Evolutionary conservation across 805 yeast genomes (phyloP).

Genomic region (Lachancea kluyveri): DNA sequence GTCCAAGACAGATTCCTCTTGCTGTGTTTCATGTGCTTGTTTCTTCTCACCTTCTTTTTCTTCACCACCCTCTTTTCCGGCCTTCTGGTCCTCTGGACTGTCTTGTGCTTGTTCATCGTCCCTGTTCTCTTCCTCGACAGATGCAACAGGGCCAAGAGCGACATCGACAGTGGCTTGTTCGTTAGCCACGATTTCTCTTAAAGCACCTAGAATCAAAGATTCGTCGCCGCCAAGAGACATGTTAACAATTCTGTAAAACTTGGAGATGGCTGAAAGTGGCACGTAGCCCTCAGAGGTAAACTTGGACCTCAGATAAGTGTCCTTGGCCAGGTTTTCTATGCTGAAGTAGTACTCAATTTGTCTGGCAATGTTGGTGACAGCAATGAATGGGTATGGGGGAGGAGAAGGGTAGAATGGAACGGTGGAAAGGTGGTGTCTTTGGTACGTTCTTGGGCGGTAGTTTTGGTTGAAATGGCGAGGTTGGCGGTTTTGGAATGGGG

Average conservation of each 20-base stretch:
- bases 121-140: slow-evolving; percentile 3
- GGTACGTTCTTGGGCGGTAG: slow-evolving; percentile 9
- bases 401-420: slow-evolving; percentile 7
- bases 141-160: slow-evolving; percentile 16
- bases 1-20: slow-evolving; percentile 12
- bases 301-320: slow-evolving; percentile 71
- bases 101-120: slow-evolving; percentile 1
- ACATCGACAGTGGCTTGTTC: slow-evolving; percentile 26
- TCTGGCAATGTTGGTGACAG: slow-evolving; percentile 29
- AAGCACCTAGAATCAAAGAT: slow-evolving; percentile 24
- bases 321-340: slow-evolving; percentile 79
- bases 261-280: slow-evolving; percentile 24
- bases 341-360: slow-evolving; percentile 92
- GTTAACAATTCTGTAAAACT: slow-evolving; percentile 37
- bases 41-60: slow-evolving; percentile 1
- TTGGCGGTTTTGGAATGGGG: slow-evolving; percentile 5
- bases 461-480: slow-evolving; percentile 11
- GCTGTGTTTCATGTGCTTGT: slow-evolving; percentile 3
- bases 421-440: slow-evolving; percentile 1
- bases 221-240: slow-evolving; percentile 42
- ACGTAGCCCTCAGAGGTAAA: slow-evolving; percentile 38
- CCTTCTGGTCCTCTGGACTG: slow-evolving; percentile 3
- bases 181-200: slow-evolving; percentile 29
- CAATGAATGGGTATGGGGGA: slow-evolving; percentile 18
- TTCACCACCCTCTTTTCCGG: slow-evolving; percentile 3